Evolutionary conservation across 768 basidiomycete species (phyloP).

Genomic region (Xerocomellus chrysenteron): DNA sequence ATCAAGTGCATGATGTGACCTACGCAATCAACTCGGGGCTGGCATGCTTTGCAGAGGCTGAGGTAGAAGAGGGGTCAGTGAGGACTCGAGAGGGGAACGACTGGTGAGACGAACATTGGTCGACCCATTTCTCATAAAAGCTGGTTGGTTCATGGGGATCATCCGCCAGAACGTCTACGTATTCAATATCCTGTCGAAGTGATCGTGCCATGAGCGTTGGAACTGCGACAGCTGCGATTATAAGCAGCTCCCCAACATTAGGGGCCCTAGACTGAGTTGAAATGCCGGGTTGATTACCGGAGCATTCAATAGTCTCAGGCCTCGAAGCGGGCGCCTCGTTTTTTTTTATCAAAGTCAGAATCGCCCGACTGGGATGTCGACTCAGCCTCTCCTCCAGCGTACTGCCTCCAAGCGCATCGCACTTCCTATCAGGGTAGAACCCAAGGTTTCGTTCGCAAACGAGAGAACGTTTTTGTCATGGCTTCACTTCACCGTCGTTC

Average conservation of each 20-base stretch:
- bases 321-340: no score
- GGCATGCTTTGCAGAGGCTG: conserved; percentile 54
- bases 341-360: neutral
- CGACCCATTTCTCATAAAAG: conserved; percentile 53
- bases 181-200: conserved; percentile 21
- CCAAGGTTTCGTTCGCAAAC: conserved; percentile 93
- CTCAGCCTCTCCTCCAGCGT: conserved; percentile 94
- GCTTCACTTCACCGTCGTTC: conserved; percentile 97
- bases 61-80: neutral
- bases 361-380: conserved; percentile 45
- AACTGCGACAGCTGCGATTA: conserved; percentile 1
- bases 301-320: neutral
- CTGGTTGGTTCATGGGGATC: conserved; percentile 26
- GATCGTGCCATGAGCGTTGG: conserved; percentile 11
- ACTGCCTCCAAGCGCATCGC: conserved; percentile 94
- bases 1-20: conserved; percentile 9
- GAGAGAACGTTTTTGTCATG: conserved; percentile 97
- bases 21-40: conserved; percentile 49
- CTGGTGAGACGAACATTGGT: conserved; percentile 41
- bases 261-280: conserved; percentile 1
- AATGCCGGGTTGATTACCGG: conserved; percentile 13
- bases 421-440: conserved; percentile 89
- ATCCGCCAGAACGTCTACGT: conserved; percentile 20
- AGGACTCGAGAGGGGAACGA: neutral
- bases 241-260: conserved; percentile 9